Conservation (phyloP, 148 eudicot genomes). For the Amaranthus palmeri region DNA sequence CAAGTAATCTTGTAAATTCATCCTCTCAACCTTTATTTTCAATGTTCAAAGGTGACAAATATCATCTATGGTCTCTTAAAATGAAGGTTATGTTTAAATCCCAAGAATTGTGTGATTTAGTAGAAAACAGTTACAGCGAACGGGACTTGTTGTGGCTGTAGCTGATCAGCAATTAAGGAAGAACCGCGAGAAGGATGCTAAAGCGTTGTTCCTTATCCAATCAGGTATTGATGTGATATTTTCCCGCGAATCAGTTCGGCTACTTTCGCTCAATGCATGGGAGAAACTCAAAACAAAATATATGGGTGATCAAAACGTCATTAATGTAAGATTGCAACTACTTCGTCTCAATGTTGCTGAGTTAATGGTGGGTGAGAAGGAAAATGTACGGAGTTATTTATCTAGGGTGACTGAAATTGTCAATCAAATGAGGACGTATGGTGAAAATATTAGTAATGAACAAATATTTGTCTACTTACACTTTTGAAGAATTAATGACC, state of each 20-base stretch:
- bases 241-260: neutral
- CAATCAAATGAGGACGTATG: neutral
- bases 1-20: too few relatives aligned
- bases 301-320: neutral
- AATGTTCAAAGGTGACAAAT: too few relatives aligned
- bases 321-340: neutral
- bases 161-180: neutral
- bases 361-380: too few relatives aligned
- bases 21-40: too few relatives aligned
- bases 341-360: neutral
- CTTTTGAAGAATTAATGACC: constrained; percentile 7
- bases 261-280: neutral
- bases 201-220: constrained; percentile 3
- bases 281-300: neutral
- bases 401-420: neutral
- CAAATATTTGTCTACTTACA: neutral
- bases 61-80: neutral
- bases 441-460: neutral
- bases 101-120: too few relatives aligned
- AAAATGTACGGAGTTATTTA: neutral
- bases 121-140: neutral
- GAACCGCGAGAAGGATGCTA: neutral
- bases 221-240: constrained; percentile 8
- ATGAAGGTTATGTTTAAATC: neutral
- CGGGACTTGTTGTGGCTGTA: too few relatives aligned